These are phyloP conservation scores for Pseudocercospora vitis DNA, from an alignment of 2,329 filamentous ascomycete genomes.

Conservation along the genomic window DNA sequence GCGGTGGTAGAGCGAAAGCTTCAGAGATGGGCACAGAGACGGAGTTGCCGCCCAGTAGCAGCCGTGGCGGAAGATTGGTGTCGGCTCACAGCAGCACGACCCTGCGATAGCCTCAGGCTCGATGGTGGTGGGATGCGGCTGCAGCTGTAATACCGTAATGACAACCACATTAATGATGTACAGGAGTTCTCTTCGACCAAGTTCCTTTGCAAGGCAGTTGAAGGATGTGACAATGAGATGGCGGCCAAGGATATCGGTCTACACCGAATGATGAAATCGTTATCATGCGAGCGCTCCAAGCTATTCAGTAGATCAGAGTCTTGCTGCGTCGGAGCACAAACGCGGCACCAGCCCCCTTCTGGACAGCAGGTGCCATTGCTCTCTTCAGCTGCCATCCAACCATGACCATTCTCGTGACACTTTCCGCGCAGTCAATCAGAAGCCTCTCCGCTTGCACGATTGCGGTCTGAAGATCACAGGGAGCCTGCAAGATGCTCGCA, in stretches of 20 bases:
- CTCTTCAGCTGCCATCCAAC: constrained; percentile 35
- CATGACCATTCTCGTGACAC: constrained; percentile 41
- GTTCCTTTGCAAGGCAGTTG: neutral
- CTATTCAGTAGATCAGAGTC: constrained; percentile 16
- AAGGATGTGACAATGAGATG: too few species aligned
- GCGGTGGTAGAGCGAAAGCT: neutral
- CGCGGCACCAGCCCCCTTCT: constrained; percentile 1
- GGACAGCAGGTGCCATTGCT: constrained; percentile 13
- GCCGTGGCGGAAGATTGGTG: neutral
- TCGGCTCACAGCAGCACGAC: too few species aligned
- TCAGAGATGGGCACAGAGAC: neutral
- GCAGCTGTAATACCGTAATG: neutral
- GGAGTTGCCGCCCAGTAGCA: too few species aligned
- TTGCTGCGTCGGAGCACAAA: constrained; percentile 17
- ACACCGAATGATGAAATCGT: too few species aligned
- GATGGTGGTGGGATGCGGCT: neutral
- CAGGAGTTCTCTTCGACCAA: neutral
- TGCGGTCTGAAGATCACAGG: constrained; percentile 38
- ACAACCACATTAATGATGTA: neutral
- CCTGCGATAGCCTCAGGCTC: neutral
- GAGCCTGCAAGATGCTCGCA: constrained; percentile 40
- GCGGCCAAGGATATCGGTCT: too few species aligned
- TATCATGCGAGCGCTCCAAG: neutral
- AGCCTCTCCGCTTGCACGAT: constrained; percentile 39
- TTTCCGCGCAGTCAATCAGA: constrained; percentile 41